A percentile compares a stretch with the other conserved stretches of the same genome.
Conservation (phyloP, 768 basidiomycete species). For the Xerocomellus amylosporus region DNA sequence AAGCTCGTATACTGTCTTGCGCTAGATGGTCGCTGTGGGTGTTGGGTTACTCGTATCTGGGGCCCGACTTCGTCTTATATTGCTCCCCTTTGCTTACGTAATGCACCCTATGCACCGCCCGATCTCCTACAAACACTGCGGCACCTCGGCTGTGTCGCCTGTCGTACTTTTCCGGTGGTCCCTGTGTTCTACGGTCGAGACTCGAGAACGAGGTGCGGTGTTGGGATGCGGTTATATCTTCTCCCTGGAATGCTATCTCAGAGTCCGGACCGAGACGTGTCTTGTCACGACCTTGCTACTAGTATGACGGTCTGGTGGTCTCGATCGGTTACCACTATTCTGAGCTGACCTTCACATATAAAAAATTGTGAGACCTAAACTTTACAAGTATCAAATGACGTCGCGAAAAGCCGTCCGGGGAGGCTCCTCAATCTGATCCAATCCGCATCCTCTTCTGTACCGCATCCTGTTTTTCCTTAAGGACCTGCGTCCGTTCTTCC, state of each 20-base stretch:
- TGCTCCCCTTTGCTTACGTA: conserved; percentile 16
- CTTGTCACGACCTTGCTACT: too few species aligned
- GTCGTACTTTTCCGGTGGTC: conserved; percentile 2
- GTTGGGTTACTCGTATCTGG: background rate
- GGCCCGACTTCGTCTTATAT: conserved; percentile 8
- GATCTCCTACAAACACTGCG: conserved; percentile 1
- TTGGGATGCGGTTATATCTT: background rate
- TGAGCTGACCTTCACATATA: conserved; percentile 5
- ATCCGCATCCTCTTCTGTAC: conserved; percentile 65
- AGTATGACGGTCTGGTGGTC: too few species aligned
- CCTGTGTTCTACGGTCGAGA: conserved; percentile 10
- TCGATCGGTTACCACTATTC: background rate
- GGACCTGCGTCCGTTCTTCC: conserved; percentile 77
- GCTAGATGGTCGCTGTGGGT: conserved; percentile 2
- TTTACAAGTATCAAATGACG: conserved; percentile 1
- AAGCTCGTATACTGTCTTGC: background rate
- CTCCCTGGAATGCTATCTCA: conserved; percentile 15
- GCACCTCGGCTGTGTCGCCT: conserved; percentile 20
- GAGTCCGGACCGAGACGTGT: background rate
- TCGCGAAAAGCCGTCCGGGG: background rate
- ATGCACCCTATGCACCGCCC: conserved; percentile 9
- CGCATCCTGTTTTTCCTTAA: conserved; percentile 64
- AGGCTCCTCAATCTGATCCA: conserved; percentile 9
- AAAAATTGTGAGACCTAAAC: background rate
- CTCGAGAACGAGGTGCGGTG: conserved; percentile 12